phyloP scores from a whole-genome alignment of 2,329 filamentous ascomycete genomes.

The Fusarium verrucosum region DNA sequence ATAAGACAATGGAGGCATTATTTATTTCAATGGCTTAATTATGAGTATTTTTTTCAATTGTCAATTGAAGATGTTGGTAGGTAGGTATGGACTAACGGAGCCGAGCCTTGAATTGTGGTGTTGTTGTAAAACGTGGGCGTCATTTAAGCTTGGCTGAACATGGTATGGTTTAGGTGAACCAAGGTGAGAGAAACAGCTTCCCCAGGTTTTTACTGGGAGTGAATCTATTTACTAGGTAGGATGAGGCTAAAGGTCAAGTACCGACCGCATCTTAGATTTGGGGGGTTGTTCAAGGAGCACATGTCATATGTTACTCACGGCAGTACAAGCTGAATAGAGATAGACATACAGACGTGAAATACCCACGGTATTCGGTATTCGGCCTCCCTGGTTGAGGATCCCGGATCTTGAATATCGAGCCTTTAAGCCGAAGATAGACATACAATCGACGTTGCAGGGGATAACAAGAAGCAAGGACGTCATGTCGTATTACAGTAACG shows the following conservation, averaged over 20 bases:
- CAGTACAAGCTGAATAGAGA: background rate
- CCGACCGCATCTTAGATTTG: background rate
- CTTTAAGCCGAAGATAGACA: conserved; percentile 40
- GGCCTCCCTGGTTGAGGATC: conserved; percentile 53
- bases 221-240: conserved; percentile 1
- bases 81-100: background rate
- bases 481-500: conserved; percentile 4
- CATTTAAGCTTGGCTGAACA: background rate
- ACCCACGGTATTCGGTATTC: conserved; percentile 52
- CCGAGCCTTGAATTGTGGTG: background rate
- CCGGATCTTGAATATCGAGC: conserved; percentile 8
- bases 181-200: conserved; percentile 14
- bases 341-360: background rate
- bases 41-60: no score
- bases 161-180: conserved; percentile 14
- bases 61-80: background rate
- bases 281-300: background rate
- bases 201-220: conserved; percentile 15
- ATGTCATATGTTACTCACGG: no score
- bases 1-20: background rate
- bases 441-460: background rate
- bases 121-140: background rate
- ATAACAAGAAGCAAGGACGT: conserved; percentile 17
- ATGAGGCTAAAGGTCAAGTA: conserved; percentile 9
- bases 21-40: background rate